Evolutionary conservation across 164 flowering plant genomes (phyloP), one percentile per base, ranked within the genome.

Genomic region (Cinnamomum chago): DNA sequence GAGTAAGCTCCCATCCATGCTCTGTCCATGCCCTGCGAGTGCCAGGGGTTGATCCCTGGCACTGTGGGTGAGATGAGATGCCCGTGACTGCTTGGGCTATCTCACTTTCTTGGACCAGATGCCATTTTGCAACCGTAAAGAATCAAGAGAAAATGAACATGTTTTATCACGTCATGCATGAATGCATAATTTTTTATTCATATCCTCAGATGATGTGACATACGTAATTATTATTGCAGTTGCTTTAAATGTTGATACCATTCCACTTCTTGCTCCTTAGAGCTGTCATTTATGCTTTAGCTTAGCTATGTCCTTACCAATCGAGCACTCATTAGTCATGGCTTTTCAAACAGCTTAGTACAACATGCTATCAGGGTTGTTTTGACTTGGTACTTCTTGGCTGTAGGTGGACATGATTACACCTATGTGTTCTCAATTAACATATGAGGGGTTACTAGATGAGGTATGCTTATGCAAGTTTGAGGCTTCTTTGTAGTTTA

Each of bases 361-460:
- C 71, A 25, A 23, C 33, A n/a, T 64, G 52, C 20, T 67, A 3
- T 9, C 17, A 71, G 2, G 18, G 55, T 68, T 70, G 23, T 67
- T 67, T 25, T 71, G 76, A 67, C 62, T 70, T 25, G 20, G 17
- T 74, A 18, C 22, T 60, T 23, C 20, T 58, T 68, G 65, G 23
- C 58, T 86, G 79, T 86, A 95, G 99, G 97, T 95, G 77, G 99
- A 95, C 87, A 92, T 93, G 96, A 82, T 95, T 23, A 95, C 99
- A 77, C 99, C 99, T 22, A 90, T 95, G 97, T 92, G 92, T 78
- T 67, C 96, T 71, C 99, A 93, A 70, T 83, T 95, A 68, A 95
- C 99, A 72, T 95, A 95, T 83, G 99, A 95, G 84, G 98, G 99
- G 64, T 84, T 95, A 78, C 65, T 95, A 74, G 99, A 95, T 81